Evolutionary conservation across 345 rosid genomes (phyloP), one percentile per base, ranked within the genome.

Genomic region (Viola odorata): DNA sequence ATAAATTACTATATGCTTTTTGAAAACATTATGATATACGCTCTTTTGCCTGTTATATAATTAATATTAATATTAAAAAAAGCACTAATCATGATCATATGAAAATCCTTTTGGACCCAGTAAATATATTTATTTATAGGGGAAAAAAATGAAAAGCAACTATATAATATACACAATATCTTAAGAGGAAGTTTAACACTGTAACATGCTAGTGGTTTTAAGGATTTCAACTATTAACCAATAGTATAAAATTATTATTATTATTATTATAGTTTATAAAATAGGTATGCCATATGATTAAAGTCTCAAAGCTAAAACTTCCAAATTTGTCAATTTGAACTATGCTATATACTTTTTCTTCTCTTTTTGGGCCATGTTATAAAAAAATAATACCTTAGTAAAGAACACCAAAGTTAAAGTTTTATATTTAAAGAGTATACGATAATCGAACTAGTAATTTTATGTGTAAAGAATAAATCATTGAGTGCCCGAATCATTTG

Each of bases 221-320:
- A 71, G 71, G 70, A 55, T 71, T 65, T 55, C 32, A 61, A 60
- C 70, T 65, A 56, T 65, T 23, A 23, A 23, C 32, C 32, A 23
- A 23, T 23, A 23, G 32, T 1, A 23, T 23, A 23, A 23, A 23
- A 23, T 23, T 23, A 23, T 23, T n/a, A n/a, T n/a, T n/a, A n/a
- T n/a, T n/a, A n/a, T n/a, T n/a, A n/a, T n/a, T n/a, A n/a, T n/a
- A n/a, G n/a, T n/a, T n/a, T 23, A 23, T 23, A 23, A 23, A 23
- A 23, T 2, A 23, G 32, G 32, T 1, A 23, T 23, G 32, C 7
- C 3, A 42, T 61, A 40, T 51, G 5, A 50, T 36, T 36, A 40
- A 23, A 47, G 6, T 7, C 41, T 16, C 56, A 11, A 15, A 55
- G 7, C 58, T 37, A 37, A 54, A 2, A 37, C 4, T 14, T 13